Percentiles rank a stretch among this genome's conserved stretches.
phyloP scores from a whole-genome alignment of 2,329 filamentous ascomycete species.

The Fusarium sp. region DNA sequence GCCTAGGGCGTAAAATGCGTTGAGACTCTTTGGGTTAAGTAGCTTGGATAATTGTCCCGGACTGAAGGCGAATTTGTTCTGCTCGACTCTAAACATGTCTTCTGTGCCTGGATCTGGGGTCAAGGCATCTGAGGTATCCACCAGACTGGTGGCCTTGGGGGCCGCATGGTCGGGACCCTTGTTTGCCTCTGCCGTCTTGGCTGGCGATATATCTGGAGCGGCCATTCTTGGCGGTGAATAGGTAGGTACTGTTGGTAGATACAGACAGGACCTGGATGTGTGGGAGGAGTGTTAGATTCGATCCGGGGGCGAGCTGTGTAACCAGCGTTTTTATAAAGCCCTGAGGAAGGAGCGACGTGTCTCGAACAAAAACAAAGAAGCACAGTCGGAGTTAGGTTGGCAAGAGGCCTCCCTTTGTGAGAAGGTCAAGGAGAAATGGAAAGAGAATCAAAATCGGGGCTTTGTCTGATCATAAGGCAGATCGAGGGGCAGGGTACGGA shows the following conservation, averaged over 20 bases:
- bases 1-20: conserved; percentile 82
- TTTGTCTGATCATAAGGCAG: conserved; percentile 13
- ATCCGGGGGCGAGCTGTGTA: neutral
- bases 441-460: conserved; percentile 9
- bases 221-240: conserved; percentile 38
- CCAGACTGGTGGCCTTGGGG: conserved; percentile 26
- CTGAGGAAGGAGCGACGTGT: neutral
- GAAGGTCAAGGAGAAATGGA: conserved; percentile 3
- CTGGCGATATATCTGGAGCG: conserved; percentile 26
- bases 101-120: conserved; percentile 78
- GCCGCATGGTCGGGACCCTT: conserved; percentile 15
- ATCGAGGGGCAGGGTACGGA: neutral
- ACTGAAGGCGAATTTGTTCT: conserved; percentile 89
- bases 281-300: conserved; percentile 4
- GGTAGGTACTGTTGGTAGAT: too few relatives aligned
- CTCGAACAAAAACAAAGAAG: neutral
- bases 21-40: conserved; percentile 83
- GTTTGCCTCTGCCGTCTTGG: conserved; percentile 22
- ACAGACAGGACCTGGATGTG: conserved; percentile 1
- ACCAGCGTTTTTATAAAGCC: conserved; percentile 2
- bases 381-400: neutral
- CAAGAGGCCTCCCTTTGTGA: conserved; percentile 20
- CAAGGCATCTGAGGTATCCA: conserved; percentile 51
- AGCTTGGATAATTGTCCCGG: conserved; percentile 86
- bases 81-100: conserved; percentile 78